Percentiles rank a stretch among this genome's conserved stretches.
phyloP scores from a whole-genome alignment of 768 basidiomycete genomes.

The Boletus coccyginus region DNA sequence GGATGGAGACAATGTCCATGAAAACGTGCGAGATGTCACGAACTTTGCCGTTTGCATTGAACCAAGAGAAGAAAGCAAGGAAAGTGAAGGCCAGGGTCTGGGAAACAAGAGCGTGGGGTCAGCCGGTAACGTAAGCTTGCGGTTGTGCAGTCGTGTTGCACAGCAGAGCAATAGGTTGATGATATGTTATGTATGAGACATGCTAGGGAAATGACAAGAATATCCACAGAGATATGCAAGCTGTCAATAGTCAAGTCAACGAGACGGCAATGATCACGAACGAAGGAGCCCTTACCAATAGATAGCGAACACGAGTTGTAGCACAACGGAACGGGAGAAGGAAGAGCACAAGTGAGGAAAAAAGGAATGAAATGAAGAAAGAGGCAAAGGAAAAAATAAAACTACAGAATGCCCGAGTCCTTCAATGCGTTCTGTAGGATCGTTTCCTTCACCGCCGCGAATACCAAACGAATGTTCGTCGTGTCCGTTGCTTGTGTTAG shows the following conservation, averaged over 20 bases:
- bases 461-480: slow-evolving; percentile 75
- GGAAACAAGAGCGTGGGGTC: background rate
- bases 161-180: slow-evolving; percentile 22
- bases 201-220: slow-evolving; percentile 24
- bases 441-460: slow-evolving; percentile 91
- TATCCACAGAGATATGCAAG: slow-evolving; percentile 33
- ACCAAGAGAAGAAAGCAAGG: background rate
- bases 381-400: background rate
- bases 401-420: slow-evolving; percentile 77
- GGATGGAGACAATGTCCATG: too few species aligned
- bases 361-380: background rate
- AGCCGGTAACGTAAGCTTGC: background rate
- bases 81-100: background rate
- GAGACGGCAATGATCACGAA: background rate
- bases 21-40: background rate
- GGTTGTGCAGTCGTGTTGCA: background rate
- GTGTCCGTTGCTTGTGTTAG: slow-evolving; percentile 90
- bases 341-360: background rate
- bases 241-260: slow-evolving; percentile 5
- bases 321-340: slow-evolving; percentile 1
- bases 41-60: background rate
- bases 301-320: slow-evolving; percentile 22
- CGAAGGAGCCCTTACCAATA: slow-evolving; percentile 19
- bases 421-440: slow-evolving; percentile 85
- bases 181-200: slow-evolving; percentile 28